Conservation (phyloP, 345 rosid species). For the Populus euphratica region DNA sequence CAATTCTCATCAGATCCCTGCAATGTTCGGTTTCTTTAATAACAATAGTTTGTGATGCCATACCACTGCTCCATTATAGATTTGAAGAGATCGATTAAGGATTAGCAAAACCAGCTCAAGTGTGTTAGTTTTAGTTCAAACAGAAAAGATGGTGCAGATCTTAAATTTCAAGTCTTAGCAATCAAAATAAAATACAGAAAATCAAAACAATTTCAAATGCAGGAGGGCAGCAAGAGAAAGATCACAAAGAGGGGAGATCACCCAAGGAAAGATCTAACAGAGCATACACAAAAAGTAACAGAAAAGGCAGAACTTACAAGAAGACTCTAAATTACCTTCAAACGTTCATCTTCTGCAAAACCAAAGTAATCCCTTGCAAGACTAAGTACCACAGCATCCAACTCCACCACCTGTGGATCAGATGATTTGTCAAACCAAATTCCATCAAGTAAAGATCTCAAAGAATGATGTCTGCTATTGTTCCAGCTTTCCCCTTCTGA, state of each 20-base stretch:
- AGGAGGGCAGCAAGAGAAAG: not conserved
- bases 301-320: not conserved
- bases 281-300: not conserved
- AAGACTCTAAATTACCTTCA: conserved; percentile 52
- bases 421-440: conserved; percentile 13
- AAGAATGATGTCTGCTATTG: not conserved
- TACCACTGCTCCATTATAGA: no score
- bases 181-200: not conserved
- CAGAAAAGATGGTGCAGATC: no score
- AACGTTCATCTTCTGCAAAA: conserved; percentile 47
- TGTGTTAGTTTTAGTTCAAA: no score
- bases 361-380: conserved; percentile 72
- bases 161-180: not conserved
- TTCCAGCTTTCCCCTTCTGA: not conserved
- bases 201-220: not conserved
- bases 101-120: no score
- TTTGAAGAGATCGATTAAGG: no score
- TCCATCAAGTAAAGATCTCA: conserved; percentile 7
- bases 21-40: no score
- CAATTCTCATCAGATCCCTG: no score
- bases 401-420: conserved; percentile 71
- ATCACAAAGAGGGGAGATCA: not conserved
- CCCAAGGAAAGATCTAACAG: not conserved
- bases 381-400: conserved; percentile 55
- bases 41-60: no score